Evolutionary conservation across 176 grass and related monocot species (phyloP).

Genomic region (Leersia perrieri): DNA sequence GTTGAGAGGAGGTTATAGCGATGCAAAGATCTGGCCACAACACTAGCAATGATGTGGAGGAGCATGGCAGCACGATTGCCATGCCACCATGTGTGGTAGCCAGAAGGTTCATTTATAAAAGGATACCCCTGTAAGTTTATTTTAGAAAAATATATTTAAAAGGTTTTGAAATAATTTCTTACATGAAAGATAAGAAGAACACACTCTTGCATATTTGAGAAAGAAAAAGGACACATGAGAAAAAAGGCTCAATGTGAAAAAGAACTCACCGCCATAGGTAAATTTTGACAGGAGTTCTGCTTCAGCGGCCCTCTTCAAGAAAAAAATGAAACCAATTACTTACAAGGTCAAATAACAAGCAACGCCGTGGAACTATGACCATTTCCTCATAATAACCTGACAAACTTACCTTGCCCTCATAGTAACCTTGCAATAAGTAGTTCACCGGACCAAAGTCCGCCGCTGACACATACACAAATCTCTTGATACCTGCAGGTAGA

Average conservation of each 20-base stretch:
- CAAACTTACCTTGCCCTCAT: conserved; percentile 77
- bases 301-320: conserved; percentile 82
- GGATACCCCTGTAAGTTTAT: not conserved
- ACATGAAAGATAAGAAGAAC: not conserved
- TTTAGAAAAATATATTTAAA: not conserved
- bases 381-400: not conserved
- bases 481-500: conserved; percentile 71
- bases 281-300: conserved; percentile 83
- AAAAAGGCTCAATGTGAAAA: not conserved
- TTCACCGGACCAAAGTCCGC: conserved; percentile 84
- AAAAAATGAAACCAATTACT: conserved; percentile 6
- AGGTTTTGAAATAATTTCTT: not conserved
- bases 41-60: not conserved
- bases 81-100: not conserved
- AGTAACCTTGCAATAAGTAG: conserved; percentile 85
- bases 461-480: conserved; percentile 93
- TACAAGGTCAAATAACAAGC: not conserved
- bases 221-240: too few species aligned
- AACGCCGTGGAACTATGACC: not conserved
- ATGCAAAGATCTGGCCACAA: not conserved
- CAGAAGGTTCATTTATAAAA: not conserved
- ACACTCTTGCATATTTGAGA: too few species aligned
- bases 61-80: not conserved
- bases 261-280: conserved; percentile 73
- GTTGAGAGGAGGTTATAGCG: not conserved